Percentiles rank a stretch among this genome's conserved stretches.
Evolutionary conservation across 1,284 basidiomycete genomes (phyloP).

Genomic region (Schizophyllum commune): DNA sequence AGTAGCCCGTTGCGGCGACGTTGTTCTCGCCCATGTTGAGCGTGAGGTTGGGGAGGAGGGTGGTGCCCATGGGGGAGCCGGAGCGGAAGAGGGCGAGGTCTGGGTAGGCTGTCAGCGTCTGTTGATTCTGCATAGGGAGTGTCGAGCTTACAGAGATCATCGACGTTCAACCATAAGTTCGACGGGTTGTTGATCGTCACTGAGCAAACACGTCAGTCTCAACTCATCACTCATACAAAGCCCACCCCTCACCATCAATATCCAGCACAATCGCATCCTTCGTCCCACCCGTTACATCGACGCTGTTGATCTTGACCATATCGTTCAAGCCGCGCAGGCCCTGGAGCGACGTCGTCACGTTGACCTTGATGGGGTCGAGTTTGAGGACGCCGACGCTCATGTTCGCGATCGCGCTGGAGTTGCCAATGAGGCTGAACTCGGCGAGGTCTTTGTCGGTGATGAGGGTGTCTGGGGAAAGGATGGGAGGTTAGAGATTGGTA

Average conservation of each 20-base stretch:
- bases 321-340: conserved; percentile 60
- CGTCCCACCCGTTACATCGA: conserved; percentile 69
- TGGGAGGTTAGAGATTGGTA: background rate
- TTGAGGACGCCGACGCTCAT: conserved; percentile 63
- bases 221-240: too few species aligned
- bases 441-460: conserved; percentile 20
- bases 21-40: conserved; percentile 54
- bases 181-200: conserved; percentile 70
- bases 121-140: background rate
- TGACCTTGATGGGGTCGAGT: conserved; percentile 69
- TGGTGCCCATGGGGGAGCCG: conserved; percentile 46
- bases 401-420: conserved; percentile 58
- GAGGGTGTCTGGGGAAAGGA: conserved; percentile 11
- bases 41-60: conserved; percentile 50
- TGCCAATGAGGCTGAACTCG: conserved; percentile 56
- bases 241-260: conserved; percentile 51
- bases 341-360: conserved; percentile 58
- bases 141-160: conserved; percentile 47
- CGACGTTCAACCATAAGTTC: conserved; percentile 53
- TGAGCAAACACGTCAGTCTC: conserved; percentile 17
- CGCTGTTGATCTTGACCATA: conserved; percentile 48
- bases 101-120: background rate
- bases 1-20: conserved; percentile 34
- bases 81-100: conserved; percentile 48
- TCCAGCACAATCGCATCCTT: conserved; percentile 51